Evolutionary conservation across 306 rosid species (phyloP).

Genomic region (Prunus mume): DNA sequence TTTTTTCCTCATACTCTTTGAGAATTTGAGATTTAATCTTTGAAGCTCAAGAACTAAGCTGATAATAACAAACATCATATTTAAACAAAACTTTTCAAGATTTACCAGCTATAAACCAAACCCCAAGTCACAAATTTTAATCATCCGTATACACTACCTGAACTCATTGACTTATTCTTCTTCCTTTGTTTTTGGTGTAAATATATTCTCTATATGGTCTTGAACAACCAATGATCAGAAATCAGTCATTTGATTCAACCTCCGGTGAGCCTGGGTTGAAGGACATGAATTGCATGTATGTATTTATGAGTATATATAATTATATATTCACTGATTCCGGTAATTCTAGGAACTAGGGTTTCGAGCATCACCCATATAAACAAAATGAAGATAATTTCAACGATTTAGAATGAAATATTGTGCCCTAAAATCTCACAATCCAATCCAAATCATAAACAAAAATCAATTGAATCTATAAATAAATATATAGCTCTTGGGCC

Average conservation of each 20-base stretch:
- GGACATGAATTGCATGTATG: too few relatives aligned
- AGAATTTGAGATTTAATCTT: background rate
- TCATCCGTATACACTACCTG: background rate
- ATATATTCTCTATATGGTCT: too few relatives aligned
- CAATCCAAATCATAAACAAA: background rate
- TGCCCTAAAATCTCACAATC: background rate
- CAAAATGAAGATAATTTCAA: background rate
- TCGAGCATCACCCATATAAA: background rate
- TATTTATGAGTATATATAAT: background rate
- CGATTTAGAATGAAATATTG: background rate
- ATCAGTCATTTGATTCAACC: too few relatives aligned
- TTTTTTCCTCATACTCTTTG: background rate
- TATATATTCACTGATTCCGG: background rate
- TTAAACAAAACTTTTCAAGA: too few relatives aligned
- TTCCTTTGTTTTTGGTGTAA: too few relatives aligned
- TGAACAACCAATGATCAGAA: too few relatives aligned
- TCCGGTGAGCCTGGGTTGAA: background rate
- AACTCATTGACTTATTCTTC: too few relatives aligned
- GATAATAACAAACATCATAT: too few relatives aligned
- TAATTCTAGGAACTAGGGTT: constrained; percentile 11
- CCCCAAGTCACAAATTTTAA: too few relatives aligned
- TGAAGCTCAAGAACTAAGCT: background rate
- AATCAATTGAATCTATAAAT: background rate
- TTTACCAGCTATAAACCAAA: too few relatives aligned
- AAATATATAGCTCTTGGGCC: background rate